Evolutionary conservation across 2,329 filamentous ascomycete species (phyloP).

Genomic region (Colletotrichum tropicicola): DNA sequence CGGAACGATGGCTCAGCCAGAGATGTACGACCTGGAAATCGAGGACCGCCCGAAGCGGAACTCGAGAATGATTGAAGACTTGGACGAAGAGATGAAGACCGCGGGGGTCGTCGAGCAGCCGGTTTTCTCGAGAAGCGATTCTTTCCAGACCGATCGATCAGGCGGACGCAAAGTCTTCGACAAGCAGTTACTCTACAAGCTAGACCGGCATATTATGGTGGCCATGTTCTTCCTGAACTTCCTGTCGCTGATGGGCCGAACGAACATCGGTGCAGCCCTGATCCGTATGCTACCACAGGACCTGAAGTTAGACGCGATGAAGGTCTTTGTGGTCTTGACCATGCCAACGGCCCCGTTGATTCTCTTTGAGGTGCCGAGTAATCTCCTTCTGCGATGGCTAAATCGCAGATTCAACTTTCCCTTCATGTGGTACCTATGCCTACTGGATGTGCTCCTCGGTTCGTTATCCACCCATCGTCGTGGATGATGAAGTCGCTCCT

Average conservation of each 20-base stretch:
- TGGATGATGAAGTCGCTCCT: not conserved
- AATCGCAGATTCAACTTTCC: conserved; percentile 27
- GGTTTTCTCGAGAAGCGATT: not conserved
- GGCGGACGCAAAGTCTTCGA: not conserved
- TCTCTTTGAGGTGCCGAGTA: conserved; percentile 34
- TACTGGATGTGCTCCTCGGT: conserved; percentile 32
- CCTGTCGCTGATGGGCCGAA: conserved; percentile 36
- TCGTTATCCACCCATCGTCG: not conserved
- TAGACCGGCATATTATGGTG: conserved; percentile 34
- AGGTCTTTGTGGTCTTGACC: conserved; percentile 33
- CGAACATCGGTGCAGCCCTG: conserved; percentile 36
- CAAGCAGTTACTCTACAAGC: conserved; percentile 38
- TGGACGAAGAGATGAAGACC: not conserved
- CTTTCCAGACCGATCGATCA: not conserved
- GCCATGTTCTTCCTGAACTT: conserved; percentile 40
- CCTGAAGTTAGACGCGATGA: conserved; percentile 33
- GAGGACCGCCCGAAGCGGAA: not conserved
- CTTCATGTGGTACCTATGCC: conserved; percentile 33
- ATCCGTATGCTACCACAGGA: conserved; percentile 36
- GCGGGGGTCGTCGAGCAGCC: not conserved
- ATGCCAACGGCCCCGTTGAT: conserved; percentile 31
- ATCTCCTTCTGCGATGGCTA: conserved; percentile 31
- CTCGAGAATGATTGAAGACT: not conserved
- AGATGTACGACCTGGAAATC: not conserved
- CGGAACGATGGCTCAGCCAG: not conserved